These are phyloP conservation scores for Tolypocladium guangdongense DNA, from an alignment of 2,329 filamentous ascomycete species.

Conservation along the genomic window DNA sequence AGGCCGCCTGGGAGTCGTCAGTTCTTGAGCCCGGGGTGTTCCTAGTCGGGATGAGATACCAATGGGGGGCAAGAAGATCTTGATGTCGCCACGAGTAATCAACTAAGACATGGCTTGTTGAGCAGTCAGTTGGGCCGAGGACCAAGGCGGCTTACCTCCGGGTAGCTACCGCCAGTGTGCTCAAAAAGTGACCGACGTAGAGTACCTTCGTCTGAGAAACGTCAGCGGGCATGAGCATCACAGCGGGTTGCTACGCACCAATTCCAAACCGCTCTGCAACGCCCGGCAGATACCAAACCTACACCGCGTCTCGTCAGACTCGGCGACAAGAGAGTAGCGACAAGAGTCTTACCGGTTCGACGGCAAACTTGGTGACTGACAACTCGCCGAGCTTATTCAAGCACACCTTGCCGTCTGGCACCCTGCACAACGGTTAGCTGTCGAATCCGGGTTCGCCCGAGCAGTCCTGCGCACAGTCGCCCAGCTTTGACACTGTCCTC, in stretches of 20 bases:
- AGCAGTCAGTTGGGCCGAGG: constrained; percentile 5
- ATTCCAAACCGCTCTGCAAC: constrained; percentile 92
- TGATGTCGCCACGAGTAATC: constrained; percentile 89
- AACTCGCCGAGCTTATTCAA: constrained; percentile 79
- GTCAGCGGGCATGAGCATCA: constrained; percentile 12
- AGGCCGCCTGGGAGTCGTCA: constrained; percentile 50
- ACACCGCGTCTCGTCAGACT: constrained; percentile 1
- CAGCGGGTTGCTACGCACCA: constrained; percentile 32
- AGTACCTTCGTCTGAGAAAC: constrained; percentile 60
- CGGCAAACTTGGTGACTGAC: constrained; percentile 90
- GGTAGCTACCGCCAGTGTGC: constrained; percentile 90
- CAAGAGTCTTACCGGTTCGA: constrained; percentile 63
- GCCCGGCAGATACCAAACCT: constrained; percentile 72
- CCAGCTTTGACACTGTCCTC: constrained; percentile 77
- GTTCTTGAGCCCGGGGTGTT: background rate
- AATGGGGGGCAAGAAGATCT: constrained; percentile 90
- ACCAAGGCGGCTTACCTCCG: constrained; percentile 44
- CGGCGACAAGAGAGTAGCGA: background rate
- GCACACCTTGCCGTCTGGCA: constrained; percentile 79
- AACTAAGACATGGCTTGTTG: constrained; percentile 35
- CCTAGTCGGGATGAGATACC: constrained; percentile 30
- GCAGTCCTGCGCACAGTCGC: constrained; percentile 42
- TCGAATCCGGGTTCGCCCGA: background rate
- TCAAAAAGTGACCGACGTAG: constrained; percentile 84
- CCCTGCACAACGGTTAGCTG: constrained; percentile 18